Conservation (phyloP, 129 eudicot genomes). For the carrot (Daucus carota) region DNA sequence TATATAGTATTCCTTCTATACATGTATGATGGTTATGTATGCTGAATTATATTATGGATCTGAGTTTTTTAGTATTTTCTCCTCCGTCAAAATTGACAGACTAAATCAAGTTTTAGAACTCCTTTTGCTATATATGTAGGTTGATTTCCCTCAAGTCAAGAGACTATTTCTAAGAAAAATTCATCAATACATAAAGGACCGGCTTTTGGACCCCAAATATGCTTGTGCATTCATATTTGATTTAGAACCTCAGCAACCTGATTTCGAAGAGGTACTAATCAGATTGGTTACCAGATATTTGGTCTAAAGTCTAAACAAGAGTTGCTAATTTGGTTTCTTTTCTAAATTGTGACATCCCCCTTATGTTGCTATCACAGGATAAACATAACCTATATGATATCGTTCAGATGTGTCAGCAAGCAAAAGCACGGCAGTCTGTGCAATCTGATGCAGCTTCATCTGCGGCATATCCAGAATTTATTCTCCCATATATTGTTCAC, state of each 20-base stretch:
- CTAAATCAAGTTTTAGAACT: conserved; percentile 8
- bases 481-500: conserved; percentile 74
- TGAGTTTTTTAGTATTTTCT: conserved; percentile 3
- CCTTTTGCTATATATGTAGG: conserved; percentile 28
- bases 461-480: conserved; percentile 38
- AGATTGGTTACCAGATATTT: background rate
- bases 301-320: background rate
- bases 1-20: background rate
- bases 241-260: conserved; percentile 33
- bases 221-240: conserved; percentile 78
- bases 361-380: conserved; percentile 40
- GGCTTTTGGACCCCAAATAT: conserved; percentile 75
- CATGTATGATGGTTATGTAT: background rate
- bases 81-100: conserved; percentile 7
- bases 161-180: conserved; percentile 63
- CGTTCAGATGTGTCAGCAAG: conserved; percentile 74
- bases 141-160: conserved; percentile 61
- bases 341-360: background rate
- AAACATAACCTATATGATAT: conserved; percentile 51
- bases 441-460: conserved; percentile 51
- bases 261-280: conserved; percentile 58
- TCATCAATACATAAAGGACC: conserved; percentile 80
- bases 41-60: background rate
- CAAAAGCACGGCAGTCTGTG: conserved; percentile 48
- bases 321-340: background rate